Percentiles rank a stretch among this genome's conserved stretches.
These are phyloP conservation scores for Colletotrichum ledebouriae DNA, from an alignment of 2,329 filamentous ascomycete genomes.

Conservation along the genomic window DNA sequence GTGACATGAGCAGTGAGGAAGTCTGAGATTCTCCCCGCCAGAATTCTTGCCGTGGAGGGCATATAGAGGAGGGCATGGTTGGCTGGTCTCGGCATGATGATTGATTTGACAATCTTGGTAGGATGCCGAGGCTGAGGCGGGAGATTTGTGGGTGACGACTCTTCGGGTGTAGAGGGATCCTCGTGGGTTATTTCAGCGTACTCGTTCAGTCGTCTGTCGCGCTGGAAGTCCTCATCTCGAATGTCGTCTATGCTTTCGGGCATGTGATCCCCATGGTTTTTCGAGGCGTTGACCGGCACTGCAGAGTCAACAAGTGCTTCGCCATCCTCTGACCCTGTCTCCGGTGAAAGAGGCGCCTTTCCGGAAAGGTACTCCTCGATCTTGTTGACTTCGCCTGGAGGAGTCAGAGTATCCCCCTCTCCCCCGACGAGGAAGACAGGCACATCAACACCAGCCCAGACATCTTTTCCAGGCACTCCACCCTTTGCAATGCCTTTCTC, in stretches of 20 bases:
- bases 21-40: conserved; percentile 85
- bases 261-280: conserved; percentile 49
- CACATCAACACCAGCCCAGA: conserved; percentile 79
- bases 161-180: conserved; percentile 62
- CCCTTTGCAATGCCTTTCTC: conserved; percentile 64
- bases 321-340: conserved; percentile 41
- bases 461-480: conserved; percentile 76
- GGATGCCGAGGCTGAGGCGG: conserved; percentile 64
- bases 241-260: conserved; percentile 56
- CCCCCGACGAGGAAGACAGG: conserved; percentile 86
- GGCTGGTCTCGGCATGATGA: conserved; percentile 80
- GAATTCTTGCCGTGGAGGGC: conserved; percentile 78
- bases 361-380: conserved; percentile 61
- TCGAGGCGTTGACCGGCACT: conserved; percentile 59
- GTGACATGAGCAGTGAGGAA: conserved; percentile 85
- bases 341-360: conserved; percentile 23
- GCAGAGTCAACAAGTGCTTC: conserved; percentile 62
- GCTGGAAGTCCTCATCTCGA: conserved; percentile 54
- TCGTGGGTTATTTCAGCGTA: conserved; percentile 55
- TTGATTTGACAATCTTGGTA: conserved; percentile 72
- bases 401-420: conserved; percentile 81
- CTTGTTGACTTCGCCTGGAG: conserved; percentile 76
- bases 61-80: conserved; percentile 89
- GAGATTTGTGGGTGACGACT: conserved; percentile 54
- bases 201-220: conserved; percentile 46